Evolutionary conservation across 1,284 basidiomycete genomes (phyloP), one percentile per base, ranked within the genome.

Genomic region (Cutaneotrichosporon sp.): DNA sequence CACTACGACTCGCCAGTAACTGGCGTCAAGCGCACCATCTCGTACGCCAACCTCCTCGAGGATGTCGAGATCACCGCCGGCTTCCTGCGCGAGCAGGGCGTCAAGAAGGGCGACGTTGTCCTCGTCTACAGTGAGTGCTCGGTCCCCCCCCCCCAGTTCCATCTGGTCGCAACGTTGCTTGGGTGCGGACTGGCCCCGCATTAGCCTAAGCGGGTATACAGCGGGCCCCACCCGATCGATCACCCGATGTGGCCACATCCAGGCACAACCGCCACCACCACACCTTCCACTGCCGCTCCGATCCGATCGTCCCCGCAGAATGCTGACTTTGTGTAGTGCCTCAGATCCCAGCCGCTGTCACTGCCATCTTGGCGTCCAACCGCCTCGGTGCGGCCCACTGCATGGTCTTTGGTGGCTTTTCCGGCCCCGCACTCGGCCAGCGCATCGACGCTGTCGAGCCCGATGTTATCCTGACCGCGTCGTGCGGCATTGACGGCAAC

Each of bases 361-460:
- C 49, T 4, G 54, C 51, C 21, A 90, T 97, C 81, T 85, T 97
- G 49, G 92, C 92, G 13, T 92, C 90, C 71, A 91, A 92, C 13
- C 87, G 92, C 63, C 87, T 97, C 64, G 93, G 92, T 38, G 92
- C 93, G 17, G 80, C 96, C 49, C 93, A 97, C 78, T 92, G 90
- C n/a, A 91, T 96, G 68, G 85, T 97, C 56, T 97, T 97, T 64
- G 92, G 93, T 44, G 92, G 93, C n/a, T 97, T 97, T 79, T 90
- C 87, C 5, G 84, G 91, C 15, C 91, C 96, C 73, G 88, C 90
- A 1, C 85, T 97, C 49, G 84, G 92, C 41, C 92, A 96, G 76
- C 86, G 93, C 49, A 82, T 90, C 37, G 80, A 84, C 53, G 92
- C 97, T 75, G 92, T 91, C 77, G 79, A 80, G 63, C 88, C 84